Base-by-base conservation (phyloP, 345 rosid species). In the Moringa oleifera region DNA sequence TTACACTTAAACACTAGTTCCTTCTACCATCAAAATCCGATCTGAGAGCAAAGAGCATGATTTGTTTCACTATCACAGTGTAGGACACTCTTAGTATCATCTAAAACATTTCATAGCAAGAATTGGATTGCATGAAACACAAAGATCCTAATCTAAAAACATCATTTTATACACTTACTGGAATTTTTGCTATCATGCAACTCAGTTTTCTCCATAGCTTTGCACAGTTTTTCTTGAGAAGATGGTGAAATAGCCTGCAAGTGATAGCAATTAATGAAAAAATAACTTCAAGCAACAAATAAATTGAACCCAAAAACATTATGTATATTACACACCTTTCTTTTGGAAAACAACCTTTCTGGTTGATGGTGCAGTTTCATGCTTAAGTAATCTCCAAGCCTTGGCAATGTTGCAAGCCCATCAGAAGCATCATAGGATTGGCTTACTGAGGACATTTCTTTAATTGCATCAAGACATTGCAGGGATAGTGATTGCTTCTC, bases 201-300 rank as follows among this genome's bases (percentile, higher is more conserved):
- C 53, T 70, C 79, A 0, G 61, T 50, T 36, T 70, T 74, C 63
- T 85, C 79, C 87, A 88, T 70, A 63, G 90, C 88, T 66, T 83
- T 76, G 57, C 85, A 53, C 53, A 93, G 86, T 72, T 73, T 76
- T 57, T 80, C 82, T 77, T 80, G 98, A 46, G 96, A 81, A 55
- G 71, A 65, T 23, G 97, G 96, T 69, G 98, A 93, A 68, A 93
- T 84, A 65, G 65, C 75, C 98, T 90, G 94, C 66, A 77, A 77
- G 31, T 59, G 28, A 49, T 68, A 54, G 31, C 31, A 70, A 33
- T 16, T 17, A 59, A 22, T 74, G 59, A 77, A 61, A n/a, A 45
- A 68, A 63, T 51, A 50, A 61, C 55, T 53, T 59, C 17, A 31
- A n/a, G 23, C 23, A 45, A 20, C 59, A 46, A 18, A 23, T 24